Base-by-base conservation (phyloP, 805 yeast genomes). In the Candida xiaguanensis region DNA sequence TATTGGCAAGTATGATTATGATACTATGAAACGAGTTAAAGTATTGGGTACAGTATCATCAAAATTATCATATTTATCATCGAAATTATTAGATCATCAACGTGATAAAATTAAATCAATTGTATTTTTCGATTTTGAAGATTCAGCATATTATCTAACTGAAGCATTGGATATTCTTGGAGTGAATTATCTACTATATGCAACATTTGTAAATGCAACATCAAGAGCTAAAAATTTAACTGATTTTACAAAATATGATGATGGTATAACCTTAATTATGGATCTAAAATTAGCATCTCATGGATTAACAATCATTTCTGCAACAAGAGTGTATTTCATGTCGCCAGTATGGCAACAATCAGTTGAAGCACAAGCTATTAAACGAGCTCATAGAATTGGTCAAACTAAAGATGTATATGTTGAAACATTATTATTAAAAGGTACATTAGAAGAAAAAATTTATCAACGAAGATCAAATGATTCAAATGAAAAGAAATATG, bases 371-470 rank as follows among this genome's bases (percentile, higher is more conserved):
- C 89, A 82, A 50, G 88, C 88, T 1, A 80, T 82, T 34, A 81
- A 83, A 47, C 73, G 90, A 62, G 83, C 88, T 0, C 90, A 82
- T 58, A 71, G 89, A 57, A 82, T 82, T 53, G 89, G 90, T 0
- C 89, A 82, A 47, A 63, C 67, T 0, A 60, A 67, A n/a, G 77
- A 76, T 15, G 88, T 82, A 0, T 60, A 56, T 52, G 89, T 82
- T n/a, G 88, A 82, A 50, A 82, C 88, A 0, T 58, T 82, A 41
- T 74, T 82, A 2, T 53, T 82, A 48, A 62, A 70, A 37, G 80
- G 75, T 4, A 82, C 88, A 0, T 63, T 82, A 34, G 89, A 82
- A 47, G 84, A 82, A 54, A 83, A 79, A 47, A 79, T 82, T 68
- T 80, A 78, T 55, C 70, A 61, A 30, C 55, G 58, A 39, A 48